Conservation (phyloP, 106 monocot species). For the Apostasia ramifera region DNA sequence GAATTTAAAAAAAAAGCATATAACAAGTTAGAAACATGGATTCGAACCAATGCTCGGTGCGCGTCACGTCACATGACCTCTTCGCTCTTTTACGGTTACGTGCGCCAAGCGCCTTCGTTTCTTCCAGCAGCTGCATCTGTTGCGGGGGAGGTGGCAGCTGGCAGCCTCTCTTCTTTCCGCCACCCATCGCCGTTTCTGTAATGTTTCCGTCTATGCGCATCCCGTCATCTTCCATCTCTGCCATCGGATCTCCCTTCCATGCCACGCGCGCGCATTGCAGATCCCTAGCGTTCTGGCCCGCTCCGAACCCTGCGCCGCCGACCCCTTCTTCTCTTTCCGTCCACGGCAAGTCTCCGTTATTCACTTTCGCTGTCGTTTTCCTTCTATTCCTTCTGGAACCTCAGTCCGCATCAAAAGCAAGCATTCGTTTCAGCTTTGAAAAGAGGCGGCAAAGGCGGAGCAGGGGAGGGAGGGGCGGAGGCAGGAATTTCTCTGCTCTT, state of each 20-base stretch:
- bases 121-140: no score
- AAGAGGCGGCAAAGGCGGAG: neutral
- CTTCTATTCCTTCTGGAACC: neutral
- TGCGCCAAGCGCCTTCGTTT: no score
- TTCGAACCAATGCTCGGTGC: no score
- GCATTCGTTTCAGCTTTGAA: neutral
- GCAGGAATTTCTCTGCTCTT: neutral
- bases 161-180: neutral
- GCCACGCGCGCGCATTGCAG: neutral
- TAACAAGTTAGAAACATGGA: no score
- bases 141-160: no score
- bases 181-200: neutral
- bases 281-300: neutral
- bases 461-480: neutral
- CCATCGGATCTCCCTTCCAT: neutral
- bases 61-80: no score
- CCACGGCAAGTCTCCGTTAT: constrained; percentile 2
- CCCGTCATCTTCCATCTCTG: no score
- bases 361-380: neutral
- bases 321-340: constrained; percentile 3
- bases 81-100: no score
- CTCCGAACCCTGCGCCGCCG: neutral
- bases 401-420: neutral
- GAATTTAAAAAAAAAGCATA: no score
- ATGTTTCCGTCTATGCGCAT: no score